Conservation (phyloP, 2,329 filamentous ascomycete genomes). For the Neonectria sp. region DNA sequence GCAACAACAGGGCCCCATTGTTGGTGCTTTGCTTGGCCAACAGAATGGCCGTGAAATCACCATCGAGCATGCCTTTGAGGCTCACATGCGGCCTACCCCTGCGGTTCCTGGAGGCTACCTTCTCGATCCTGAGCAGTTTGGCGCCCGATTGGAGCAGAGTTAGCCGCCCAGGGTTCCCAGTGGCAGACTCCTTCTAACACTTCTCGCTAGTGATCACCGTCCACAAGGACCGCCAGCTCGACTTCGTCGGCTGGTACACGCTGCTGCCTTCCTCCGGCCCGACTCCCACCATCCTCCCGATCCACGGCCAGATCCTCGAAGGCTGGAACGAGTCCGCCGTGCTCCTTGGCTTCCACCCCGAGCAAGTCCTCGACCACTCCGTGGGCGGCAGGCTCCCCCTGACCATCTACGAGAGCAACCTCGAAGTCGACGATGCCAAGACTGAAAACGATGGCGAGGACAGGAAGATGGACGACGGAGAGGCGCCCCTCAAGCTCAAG, state of each 20-base stretch:
- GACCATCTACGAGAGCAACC: constrained; percentile 89
- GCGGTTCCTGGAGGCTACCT: constrained; percentile 69
- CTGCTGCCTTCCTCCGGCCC: constrained; percentile 82
- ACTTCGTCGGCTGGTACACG: constrained; percentile 94
- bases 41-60: constrained; percentile 93
- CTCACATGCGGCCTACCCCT: constrained; percentile 66
- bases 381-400: constrained; percentile 88
- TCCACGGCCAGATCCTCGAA: constrained; percentile 84
- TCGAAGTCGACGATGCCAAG: constrained; percentile 76
- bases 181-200: constrained; percentile 9
- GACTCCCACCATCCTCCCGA: constrained; percentile 75
- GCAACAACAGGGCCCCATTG: constrained; percentile 80
- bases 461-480: constrained; percentile 79
- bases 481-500: constrained; percentile 72
- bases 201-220: constrained; percentile 82
- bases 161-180: constrained; percentile 50
- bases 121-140: constrained; percentile 81
- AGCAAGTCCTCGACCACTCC: constrained; percentile 66
- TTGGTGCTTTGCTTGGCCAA: constrained; percentile 91
- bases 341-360: constrained; percentile 88
- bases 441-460: constrained; percentile 70
- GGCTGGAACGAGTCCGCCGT: constrained; percentile 88
- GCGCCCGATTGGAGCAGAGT: constrained; percentile 88
- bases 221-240: constrained; percentile 85
- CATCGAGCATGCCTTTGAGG: constrained; percentile 94